A percentile compares a stretch with the other conserved stretches of the same genome.
Evolutionary conservation across 345 rosid species (phyloP).

Genomic region (Eucalyptus fibrosa): DNA sequence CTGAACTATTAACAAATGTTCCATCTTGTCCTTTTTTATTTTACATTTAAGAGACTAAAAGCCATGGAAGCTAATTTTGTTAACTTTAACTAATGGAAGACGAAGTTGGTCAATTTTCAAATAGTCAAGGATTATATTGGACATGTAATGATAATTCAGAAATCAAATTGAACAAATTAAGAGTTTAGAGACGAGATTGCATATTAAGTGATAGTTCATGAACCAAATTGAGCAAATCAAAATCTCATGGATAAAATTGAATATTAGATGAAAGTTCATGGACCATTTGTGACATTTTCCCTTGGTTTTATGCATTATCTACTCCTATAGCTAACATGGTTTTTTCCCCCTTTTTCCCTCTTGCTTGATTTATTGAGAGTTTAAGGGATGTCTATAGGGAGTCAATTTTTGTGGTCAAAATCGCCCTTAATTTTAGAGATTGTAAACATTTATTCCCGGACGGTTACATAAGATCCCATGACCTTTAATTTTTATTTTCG

Average conservation of each 20-base stretch:
- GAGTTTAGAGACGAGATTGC: rapidly evolving
- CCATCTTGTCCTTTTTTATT: too few relatives aligned
- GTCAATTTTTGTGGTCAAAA: not conserved
- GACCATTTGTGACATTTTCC: too few relatives aligned
- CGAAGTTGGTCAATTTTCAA: too few relatives aligned
- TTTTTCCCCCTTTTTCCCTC: not conserved
- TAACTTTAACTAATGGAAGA: too few relatives aligned
- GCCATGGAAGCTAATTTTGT: too few relatives aligned
- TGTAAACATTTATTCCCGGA: not conserved
- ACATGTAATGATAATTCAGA: too few relatives aligned
- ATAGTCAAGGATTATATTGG: rapidly evolving
- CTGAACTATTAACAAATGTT: too few relatives aligned
- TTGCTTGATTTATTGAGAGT: not conserved
- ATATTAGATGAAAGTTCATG: rapidly evolving
- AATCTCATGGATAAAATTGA: rapidly evolving
- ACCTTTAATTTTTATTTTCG: not conserved
- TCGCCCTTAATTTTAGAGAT: not conserved
- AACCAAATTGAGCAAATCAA: too few relatives aligned
- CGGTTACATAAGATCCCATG: not conserved
- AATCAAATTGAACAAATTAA: too few relatives aligned
- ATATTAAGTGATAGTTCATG: rapidly evolving
- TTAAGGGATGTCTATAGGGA: not conserved
- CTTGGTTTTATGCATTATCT: not conserved
- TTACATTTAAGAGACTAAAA: too few relatives aligned
- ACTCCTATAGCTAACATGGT: not conserved